phyloP scores from a whole-genome alignment of 768 basidiomycete genomes.

The Amyloporia xantha region DNA sequence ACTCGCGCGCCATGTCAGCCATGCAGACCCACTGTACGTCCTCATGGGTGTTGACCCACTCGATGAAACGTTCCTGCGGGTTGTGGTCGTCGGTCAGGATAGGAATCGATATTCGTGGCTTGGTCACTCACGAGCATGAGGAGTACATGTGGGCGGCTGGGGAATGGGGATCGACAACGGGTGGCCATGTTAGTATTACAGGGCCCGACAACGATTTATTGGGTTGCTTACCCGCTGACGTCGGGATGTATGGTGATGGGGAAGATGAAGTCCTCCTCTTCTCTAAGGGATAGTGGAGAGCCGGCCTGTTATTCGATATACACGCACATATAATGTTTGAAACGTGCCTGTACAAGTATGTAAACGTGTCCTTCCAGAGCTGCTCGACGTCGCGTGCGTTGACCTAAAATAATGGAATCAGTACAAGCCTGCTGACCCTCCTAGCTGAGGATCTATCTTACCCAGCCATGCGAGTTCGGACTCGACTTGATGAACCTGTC shows the following conservation, averaged over 20 bases:
- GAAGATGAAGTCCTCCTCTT: conserved; percentile 62
- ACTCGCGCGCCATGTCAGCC: conserved; percentile 60
- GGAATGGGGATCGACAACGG: too few relatives aligned
- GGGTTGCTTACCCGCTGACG: conserved; percentile 51
- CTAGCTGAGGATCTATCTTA: too few relatives aligned
- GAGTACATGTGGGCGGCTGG: conserved; percentile 60
- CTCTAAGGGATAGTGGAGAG: conserved; percentile 26
- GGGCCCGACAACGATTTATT: too few relatives aligned
- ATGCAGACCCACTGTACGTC: conserved; percentile 67
- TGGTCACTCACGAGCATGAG: conserved; percentile 59
- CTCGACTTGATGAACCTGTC: conserved; percentile 62
- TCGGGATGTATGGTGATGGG: conserved; percentile 78
- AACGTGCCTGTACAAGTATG: conserved; percentile 53
- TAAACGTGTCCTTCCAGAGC: conserved; percentile 72
- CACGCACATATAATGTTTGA: background rate
- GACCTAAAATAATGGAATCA: conserved; percentile 32
- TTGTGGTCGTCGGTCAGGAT: too few relatives aligned
- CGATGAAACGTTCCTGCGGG: conserved; percentile 66
- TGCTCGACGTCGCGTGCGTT: conserved; percentile 60
- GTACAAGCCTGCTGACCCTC: background rate
- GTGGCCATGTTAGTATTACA: too few relatives aligned
- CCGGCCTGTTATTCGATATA: background rate
- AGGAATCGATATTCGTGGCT: background rate
- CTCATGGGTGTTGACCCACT: conserved; percentile 66
- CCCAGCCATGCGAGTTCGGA: conserved; percentile 70